phyloP scores from a whole-genome alignment of 1,139 yeast species.

The Ogataea hybrid region DNA sequence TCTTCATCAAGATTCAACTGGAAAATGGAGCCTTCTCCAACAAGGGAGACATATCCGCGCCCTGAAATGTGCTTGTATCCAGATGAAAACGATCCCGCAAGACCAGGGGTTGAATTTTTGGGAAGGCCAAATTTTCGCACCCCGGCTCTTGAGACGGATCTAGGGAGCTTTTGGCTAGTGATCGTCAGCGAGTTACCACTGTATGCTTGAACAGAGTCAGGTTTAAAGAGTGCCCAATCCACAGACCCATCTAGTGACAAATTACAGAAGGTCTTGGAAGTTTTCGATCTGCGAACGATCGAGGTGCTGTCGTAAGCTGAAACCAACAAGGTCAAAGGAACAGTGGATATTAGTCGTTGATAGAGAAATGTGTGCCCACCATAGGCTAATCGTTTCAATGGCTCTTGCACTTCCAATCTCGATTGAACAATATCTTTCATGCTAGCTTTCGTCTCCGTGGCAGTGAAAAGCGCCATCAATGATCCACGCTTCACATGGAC shows the following conservation, averaged over 20 bases:
- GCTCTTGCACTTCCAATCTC: constrained; percentile 35
- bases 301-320: constrained; percentile 30
- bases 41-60: constrained; percentile 56
- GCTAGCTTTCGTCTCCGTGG: constrained; percentile 20
- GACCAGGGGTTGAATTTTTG: constrained; percentile 37
- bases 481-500: constrained; percentile 47
- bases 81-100: constrained; percentile 26
- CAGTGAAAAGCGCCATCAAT: constrained; percentile 40
- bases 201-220: constrained; percentile 47
- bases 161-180: constrained; percentile 40
- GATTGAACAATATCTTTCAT: constrained; percentile 33
- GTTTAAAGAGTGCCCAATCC: constrained; percentile 60
- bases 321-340: constrained; percentile 44
- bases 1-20: constrained; percentile 42
- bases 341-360: constrained; percentile 48
- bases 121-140: constrained; percentile 31
- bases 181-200: constrained; percentile 50
- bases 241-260: constrained; percentile 52
- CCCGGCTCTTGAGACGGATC: constrained; percentile 37
- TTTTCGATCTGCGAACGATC: constrained; percentile 6
- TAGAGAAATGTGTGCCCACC: constrained; percentile 44
- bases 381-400: constrained; percentile 40
- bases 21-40: constrained; percentile 57
- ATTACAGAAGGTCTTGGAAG: constrained; percentile 39
- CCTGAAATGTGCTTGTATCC: constrained; percentile 54